Percentiles rank a stretch among this genome's conserved stretches.
phyloP scores from a whole-genome alignment of 495 filamentous ascomycete genomes.

The Staphylotrichum longicolle region DNA sequence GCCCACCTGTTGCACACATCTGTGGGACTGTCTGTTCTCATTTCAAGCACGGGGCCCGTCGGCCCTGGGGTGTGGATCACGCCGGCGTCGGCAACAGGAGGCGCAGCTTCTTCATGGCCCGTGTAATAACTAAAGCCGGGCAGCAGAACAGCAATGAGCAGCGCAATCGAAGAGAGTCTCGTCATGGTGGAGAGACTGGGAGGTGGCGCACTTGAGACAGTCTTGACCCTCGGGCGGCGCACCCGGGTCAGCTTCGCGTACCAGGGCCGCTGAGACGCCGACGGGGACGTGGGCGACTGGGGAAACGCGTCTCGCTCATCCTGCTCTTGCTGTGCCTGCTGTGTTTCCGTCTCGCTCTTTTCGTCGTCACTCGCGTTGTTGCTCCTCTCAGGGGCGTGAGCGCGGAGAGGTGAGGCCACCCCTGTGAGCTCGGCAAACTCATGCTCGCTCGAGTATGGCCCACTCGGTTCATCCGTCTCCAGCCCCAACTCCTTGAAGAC shows the following conservation, averaged over 20 bases:
- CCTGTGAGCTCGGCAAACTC: slow-evolving; percentile 30
- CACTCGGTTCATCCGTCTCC: slow-evolving; percentile 34
- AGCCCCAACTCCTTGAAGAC: slow-evolving; percentile 50
- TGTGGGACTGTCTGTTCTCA: slow-evolving; percentile 47
- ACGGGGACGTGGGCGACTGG: slow-evolving; percentile 21
- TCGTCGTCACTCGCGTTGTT: slow-evolving; percentile 19
- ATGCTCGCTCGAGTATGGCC: slow-evolving; percentile 24
- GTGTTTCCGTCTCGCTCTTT: slow-evolving; percentile 17
- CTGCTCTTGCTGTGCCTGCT: slow-evolving; percentile 11
- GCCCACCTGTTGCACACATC: slow-evolving; percentile 65
- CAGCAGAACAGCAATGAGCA: slow-evolving; percentile 54
- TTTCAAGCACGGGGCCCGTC: slow-evolving; percentile 34
- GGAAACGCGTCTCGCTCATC: slow-evolving; percentile 2
- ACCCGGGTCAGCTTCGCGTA: slow-evolving; percentile 36
- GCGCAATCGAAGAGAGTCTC: slow-evolving; percentile 47
- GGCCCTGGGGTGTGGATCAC: slow-evolving; percentile 36
- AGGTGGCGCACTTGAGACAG: slow-evolving; percentile 41
- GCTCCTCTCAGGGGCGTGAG: not conserved
- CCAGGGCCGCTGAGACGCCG: slow-evolving; percentile 32
- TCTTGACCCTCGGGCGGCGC: slow-evolving; percentile 44
- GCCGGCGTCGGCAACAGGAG: slow-evolving; percentile 47
- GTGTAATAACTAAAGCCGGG: slow-evolving; percentile 46
- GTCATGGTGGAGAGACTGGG: slow-evolving; percentile 38
- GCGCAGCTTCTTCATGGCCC: slow-evolving; percentile 34
- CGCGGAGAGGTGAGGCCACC: slow-evolving; percentile 22